These are phyloP conservation scores for Rhodotorula sp. DNA, from an alignment of 1,284 basidiomycete genomes.

Conservation along the genomic window DNA sequence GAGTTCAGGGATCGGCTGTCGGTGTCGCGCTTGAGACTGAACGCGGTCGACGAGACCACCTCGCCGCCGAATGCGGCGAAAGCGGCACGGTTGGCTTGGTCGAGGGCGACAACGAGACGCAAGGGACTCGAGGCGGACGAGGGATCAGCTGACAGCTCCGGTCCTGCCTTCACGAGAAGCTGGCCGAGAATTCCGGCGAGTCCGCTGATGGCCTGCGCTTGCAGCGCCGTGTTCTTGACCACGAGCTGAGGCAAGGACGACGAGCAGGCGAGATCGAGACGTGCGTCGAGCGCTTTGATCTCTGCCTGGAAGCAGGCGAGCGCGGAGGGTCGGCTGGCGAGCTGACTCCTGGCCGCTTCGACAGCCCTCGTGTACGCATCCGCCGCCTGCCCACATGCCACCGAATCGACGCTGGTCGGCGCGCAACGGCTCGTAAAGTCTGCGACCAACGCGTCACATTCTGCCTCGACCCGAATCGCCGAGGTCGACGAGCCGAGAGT, in stretches of 20 bases:
- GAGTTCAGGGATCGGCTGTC: slow-evolving; percentile 2
- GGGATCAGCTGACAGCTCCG: neutral
- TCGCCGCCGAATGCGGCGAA: slow-evolving; percentile 17
- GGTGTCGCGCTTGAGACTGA: slow-evolving; percentile 29
- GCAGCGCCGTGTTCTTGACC: slow-evolving; percentile 6
- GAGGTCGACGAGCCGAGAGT: neutral
- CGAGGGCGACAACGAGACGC: slow-evolving; percentile 20
- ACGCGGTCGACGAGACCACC: neutral
- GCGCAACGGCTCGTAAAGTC: neutral
- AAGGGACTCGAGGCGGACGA: too few relatives aligned
- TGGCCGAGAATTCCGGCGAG: slow-evolving; percentile 28
- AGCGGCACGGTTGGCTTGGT: slow-evolving; percentile 20
- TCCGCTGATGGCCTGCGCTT: slow-evolving; percentile 21
- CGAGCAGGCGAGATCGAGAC: slow-evolving; percentile 10
- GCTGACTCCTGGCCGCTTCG: slow-evolving; percentile 1
- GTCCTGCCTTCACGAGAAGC: neutral
- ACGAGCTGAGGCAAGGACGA: slow-evolving; percentile 21
- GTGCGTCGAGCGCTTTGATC: slow-evolving; percentile 15
- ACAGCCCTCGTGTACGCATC: slow-evolving; percentile 20
- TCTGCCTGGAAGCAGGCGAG: slow-evolving; percentile 25
- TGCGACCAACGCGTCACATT: slow-evolving; percentile 17
- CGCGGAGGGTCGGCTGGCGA: slow-evolving; percentile 18
- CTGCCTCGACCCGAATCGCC: slow-evolving; percentile 6
- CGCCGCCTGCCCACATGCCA: neutral
- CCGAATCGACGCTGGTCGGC: neutral